Conservation (phyloP, 202 grass and related monocot genomes). For the Setaria viridis region DNA sequence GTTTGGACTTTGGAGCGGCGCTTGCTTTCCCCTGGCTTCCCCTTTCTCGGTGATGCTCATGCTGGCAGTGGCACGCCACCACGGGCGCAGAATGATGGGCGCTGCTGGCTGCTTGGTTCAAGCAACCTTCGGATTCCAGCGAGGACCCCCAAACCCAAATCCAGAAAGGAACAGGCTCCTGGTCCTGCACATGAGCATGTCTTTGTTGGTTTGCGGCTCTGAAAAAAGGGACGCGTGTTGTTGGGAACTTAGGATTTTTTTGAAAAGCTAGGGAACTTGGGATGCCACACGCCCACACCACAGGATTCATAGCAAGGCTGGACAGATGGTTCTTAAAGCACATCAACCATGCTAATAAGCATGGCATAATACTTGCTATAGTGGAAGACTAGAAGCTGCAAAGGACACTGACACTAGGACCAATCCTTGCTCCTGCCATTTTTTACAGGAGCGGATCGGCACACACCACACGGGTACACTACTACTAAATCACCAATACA, state of each 20-base stretch:
- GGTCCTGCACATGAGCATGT: slow-evolving; percentile 42
- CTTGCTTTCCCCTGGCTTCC: neutral
- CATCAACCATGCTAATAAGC: neutral
- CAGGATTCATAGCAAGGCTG: neutral
- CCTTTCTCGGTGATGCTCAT: neutral
- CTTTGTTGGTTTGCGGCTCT: neutral
- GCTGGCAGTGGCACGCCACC: slow-evolving; percentile 6
- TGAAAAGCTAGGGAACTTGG: too few relatives aligned
- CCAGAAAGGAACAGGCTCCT: slow-evolving; percentile 23
- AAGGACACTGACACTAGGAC: slow-evolving; percentile 3
- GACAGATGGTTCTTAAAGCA: neutral
- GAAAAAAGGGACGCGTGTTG: neutral
- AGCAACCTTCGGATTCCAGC: slow-evolving; percentile 56
- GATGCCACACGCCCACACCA: too few relatives aligned
- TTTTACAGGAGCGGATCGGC: slow-evolving; percentile 67
- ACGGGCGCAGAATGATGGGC: slow-evolving; percentile 39
- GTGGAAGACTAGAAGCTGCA: neutral
- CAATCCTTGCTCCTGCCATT: slow-evolving; percentile 62
- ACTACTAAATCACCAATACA: neutral
- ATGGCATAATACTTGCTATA: neutral
- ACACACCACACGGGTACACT: neutral
- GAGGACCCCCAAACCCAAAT: slow-evolving; percentile 5
- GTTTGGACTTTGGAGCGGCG: neutral
- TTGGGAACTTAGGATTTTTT: too few relatives aligned
- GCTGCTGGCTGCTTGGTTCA: neutral